Evolutionary conservation across 1,284 basidiomycete species (phyloP), one percentile per base, ranked within the genome.

Genomic region (Somion occarium): DNA sequence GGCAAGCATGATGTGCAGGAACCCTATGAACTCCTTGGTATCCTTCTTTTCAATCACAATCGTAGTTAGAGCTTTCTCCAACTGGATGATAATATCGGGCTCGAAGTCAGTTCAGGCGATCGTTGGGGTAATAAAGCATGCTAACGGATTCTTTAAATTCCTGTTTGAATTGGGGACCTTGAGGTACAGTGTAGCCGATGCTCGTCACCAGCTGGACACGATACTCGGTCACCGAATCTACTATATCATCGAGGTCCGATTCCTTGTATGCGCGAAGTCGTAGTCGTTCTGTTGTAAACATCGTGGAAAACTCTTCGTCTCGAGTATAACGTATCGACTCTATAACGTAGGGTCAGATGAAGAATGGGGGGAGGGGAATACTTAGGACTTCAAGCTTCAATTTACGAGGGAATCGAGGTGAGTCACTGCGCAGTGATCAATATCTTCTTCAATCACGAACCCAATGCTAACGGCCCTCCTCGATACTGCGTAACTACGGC

Each of bases 1-100:
- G 2, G 49, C 25, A 44, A 44, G 45, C 15, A 24, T 42, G 23
- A 59, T 50, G 24, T 46, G 42, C 44, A 56, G 24, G 20, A 50
- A 48, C 7, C 58, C 58, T 15, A 59, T 38, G 42, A 47, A 51
- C 26, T 49, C 42, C 7, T 22, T 42, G 18, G 37, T 41, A 34
- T 48, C 57, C 23, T 56, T 59, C 38, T 53, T 44, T 20, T 53
- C 54, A 49, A 56, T 50, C 1, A 59, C 53, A 1, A 23, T 22
- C n/a, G 25, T 7, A 5, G 43, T 19, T 5, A 12, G n/a, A 9
- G 5, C 22, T 12, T 49, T 49, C 9, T 49, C 48, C 19, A 49
- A 18, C 48, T 49, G 25, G 9, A 19, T 11, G n/a, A 44, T 9
- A 20, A 5, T 23, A 7, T 5, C 20, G 20, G 15, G 30, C 15